Conservation (phyloP, 345 rosid genomes). For the Raphanus raphanistrum region DNA sequence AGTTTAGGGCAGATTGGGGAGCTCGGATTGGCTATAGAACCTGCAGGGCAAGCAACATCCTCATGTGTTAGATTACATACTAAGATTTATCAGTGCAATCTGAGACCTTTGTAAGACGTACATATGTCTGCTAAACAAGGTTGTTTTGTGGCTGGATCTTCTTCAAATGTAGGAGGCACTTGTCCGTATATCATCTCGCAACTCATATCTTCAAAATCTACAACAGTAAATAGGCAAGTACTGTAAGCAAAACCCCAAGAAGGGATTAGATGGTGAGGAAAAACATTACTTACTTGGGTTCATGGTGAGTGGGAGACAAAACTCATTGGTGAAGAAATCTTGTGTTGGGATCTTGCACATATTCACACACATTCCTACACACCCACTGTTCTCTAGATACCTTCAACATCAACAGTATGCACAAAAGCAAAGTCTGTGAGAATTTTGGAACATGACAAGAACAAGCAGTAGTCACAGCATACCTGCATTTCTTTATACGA, state of each 20-base stretch:
- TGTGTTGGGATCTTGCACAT: constrained; percentile 98
- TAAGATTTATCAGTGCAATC: neutral
- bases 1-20: constrained; percentile 42
- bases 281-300: constrained; percentile 55
- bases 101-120: constrained; percentile 14
- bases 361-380: constrained; percentile 96
- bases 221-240: neutral
- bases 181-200: constrained; percentile 96
- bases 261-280: neutral
- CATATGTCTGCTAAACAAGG: constrained; percentile 43
- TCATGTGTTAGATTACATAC: neutral
- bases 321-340: constrained; percentile 97
- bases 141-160: constrained; percentile 56
- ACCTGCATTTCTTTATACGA: constrained; percentile 45
- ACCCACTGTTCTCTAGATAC: constrained; percentile 97
- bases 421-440: neutral
- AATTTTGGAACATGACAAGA: neutral
- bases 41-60: constrained; percentile 24
- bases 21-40: constrained; percentile 42
- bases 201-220: constrained; percentile 97
- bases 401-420: constrained; percentile 34
- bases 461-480: neutral
- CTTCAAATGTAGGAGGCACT: constrained; percentile 73
- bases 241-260: neutral
- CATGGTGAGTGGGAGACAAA: constrained; percentile 96